These are phyloP conservation scores for Colletotrichum ledebouriae DNA, from an alignment of 2,329 filamentous ascomycete genomes.

Conservation along the genomic window DNA sequence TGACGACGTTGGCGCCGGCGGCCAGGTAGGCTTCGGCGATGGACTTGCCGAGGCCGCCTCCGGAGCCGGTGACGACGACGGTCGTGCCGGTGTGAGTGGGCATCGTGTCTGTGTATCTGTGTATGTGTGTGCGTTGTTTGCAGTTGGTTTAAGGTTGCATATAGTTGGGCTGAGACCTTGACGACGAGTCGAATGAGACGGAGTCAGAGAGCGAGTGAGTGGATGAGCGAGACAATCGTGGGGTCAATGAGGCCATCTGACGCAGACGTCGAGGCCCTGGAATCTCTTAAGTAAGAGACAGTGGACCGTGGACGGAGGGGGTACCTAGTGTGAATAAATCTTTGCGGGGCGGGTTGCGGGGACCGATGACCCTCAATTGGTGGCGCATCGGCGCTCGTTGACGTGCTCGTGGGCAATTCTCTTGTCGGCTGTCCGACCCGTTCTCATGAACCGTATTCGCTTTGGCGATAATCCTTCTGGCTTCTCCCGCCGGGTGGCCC, in stretches of 20 bases:
- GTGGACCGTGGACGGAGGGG: conserved; percentile 10
- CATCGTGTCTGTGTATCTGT: background rate
- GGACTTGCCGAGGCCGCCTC: conserved; percentile 50
- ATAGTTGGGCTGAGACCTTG: background rate
- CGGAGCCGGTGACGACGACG: conserved; percentile 51
- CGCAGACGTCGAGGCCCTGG: conserved; percentile 9
- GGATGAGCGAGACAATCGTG: background rate
- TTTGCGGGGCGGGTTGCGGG: conserved; percentile 16
- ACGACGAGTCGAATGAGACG: background rate
- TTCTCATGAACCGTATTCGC: conserved; percentile 7
- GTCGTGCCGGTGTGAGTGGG: conserved; percentile 45
- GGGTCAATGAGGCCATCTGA: conserved; percentile 6
- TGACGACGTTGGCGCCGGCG: conserved; percentile 50
- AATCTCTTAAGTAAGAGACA: conserved; percentile 16
- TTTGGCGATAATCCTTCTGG: background rate
- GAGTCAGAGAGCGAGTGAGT: background rate
- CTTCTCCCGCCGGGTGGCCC: conserved; percentile 4
- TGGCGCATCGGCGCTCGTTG: background rate
- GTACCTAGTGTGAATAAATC: background rate
- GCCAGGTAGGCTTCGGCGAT: conserved; percentile 50
- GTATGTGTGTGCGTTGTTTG: background rate
- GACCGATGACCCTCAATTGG: conserved; percentile 18
- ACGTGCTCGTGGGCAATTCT: conserved; percentile 12
- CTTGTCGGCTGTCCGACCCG: background rate
- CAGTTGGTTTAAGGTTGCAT: background rate